Evolutionary conservation across 129 eudicot genomes (phyloP).

Genomic region (Rutidosis leptorrhynchoides): DNA sequence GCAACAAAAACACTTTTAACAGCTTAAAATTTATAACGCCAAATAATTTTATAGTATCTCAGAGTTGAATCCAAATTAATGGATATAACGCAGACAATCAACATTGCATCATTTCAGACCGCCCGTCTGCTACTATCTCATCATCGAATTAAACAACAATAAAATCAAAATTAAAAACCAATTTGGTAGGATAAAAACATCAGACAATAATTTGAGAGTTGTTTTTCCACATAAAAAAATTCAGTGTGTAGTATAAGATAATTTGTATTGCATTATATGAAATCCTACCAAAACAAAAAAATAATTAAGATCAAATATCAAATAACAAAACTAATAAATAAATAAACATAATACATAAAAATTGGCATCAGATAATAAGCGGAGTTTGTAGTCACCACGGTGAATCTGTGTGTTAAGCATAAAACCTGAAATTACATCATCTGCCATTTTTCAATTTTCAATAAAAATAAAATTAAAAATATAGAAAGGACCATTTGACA

Average conservation of each 20-base stretch:
- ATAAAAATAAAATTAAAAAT: not conserved
- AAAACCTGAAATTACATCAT: slow-evolving; percentile 47
- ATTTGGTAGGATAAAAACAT: slow-evolving; percentile 20
- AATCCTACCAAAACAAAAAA: not conserved
- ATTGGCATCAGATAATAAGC: slow-evolving; percentile 87
- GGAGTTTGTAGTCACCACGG: slow-evolving; percentile 58
- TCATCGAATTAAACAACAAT: slow-evolving; percentile 30
- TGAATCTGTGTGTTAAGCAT: slow-evolving; percentile 49
- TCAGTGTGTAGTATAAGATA: slow-evolving; percentile 63
- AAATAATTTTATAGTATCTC: slow-evolving; percentile 30
- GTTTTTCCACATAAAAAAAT: slow-evolving; percentile 37
- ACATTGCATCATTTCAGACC: slow-evolving; percentile 98
- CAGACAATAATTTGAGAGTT: slow-evolving; percentile 45
- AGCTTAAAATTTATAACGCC: too few species aligned
- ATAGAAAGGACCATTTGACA: slow-evolving; percentile 83
- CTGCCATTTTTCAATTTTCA: slow-evolving; percentile 23
- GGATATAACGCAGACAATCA: slow-evolving; percentile 79
- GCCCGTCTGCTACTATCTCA: slow-evolving; percentile 92
- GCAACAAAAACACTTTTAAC: too few species aligned
- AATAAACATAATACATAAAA: not conserved
- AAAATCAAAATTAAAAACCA: not conserved
- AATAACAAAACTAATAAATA: not conserved
- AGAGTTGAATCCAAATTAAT: slow-evolving; percentile 43
- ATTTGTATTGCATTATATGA: slow-evolving; percentile 45
- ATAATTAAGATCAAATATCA: too few species aligned